A percentile compares a stretch with the other conserved stretches of the same genome.
These are phyloP conservation scores for Apophysomyces sp. DNA, from an alignment of 371 early-diverging fungal species.

Conservation along the genomic window DNA sequence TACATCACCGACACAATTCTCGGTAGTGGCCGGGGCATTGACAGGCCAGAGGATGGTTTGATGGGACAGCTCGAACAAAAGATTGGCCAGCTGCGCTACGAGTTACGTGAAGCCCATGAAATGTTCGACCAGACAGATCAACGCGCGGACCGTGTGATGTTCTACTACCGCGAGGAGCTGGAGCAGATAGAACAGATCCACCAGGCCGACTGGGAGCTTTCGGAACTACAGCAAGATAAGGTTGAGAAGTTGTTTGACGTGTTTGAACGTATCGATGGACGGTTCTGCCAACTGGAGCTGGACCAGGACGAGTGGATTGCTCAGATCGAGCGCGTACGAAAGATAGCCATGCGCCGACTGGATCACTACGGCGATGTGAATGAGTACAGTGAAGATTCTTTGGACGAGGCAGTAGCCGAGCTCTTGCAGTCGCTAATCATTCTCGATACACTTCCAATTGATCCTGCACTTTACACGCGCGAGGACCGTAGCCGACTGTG, in stretches of 20 bases:
- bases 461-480: slow-evolving; percentile 22
- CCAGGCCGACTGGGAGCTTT: slow-evolving; percentile 45
- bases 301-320: slow-evolving; percentile 36
- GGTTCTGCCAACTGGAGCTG: slow-evolving; percentile 35
- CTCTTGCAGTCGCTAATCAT: slow-evolving; percentile 30
- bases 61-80: slow-evolving; percentile 18
- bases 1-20: slow-evolving; percentile 55
- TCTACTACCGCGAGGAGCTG: slow-evolving; percentile 53
- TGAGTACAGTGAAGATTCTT: not conserved
- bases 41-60: slow-evolving; percentile 1
- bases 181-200: slow-evolving; percentile 50
- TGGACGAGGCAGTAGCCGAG: slow-evolving; percentile 20
- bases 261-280: slow-evolving; percentile 44
- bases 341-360: slow-evolving; percentile 6
- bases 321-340: slow-evolving; percentile 33
- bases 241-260: slow-evolving; percentile 46
- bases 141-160: slow-evolving; percentile 51
- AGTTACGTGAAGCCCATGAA: slow-evolving; percentile 56
- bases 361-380: not conserved
- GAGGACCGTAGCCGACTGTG: slow-evolving; percentile 29
- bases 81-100: slow-evolving; percentile 44
- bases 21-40: slow-evolving; percentile 4
- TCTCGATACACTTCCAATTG: slow-evolving; percentile 30
- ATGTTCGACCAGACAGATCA: slow-evolving; percentile 59
- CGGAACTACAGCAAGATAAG: slow-evolving; percentile 37